Base-by-base conservation (phyloP, 768 basidiomycete species). In the Mycena venus region DNA sequence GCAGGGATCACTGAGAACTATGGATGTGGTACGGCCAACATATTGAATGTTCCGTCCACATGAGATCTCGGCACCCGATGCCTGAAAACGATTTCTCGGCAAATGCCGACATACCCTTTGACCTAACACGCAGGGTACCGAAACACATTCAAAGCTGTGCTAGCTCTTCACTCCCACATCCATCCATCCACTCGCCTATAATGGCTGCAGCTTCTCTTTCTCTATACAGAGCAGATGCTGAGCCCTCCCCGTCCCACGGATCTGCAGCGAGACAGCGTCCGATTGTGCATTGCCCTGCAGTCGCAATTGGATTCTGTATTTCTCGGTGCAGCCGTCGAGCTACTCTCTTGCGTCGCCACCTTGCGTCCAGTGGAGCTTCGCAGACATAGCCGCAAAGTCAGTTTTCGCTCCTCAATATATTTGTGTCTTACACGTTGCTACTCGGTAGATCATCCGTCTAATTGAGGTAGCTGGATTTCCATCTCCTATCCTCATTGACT, bases 241-340 rank as follows among this genome's bases (percentile, higher is more conserved):
- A 63, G 19, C 32, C 49, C 32, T n/a, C n/a, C 12, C 36, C 3
- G 27, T 47, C 62, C 25, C n/a, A 17, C 65, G 63, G 56, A 74
- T 42, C 55, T 74, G 6, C 68, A 66, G 19, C 32, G 14, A 6
- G 58, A 59, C 32, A 68, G 47, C 63, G 73, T 74, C 68, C 68
- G 56, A 51, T 70, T 74, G 58, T 74, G 68, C 47, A 74, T 74
- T 58, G 73, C 73, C 47, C 31, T 74, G 53, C 73, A 74, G 44
- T 65, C 68, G n/a, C 19, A 74, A 53, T 60, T 53, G 51, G 66
- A 65, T 70, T 23, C 58, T 17, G 34, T 23, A 3, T 74, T 74
- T 29, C 68, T 74, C 49, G 36, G 44, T 15, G 73, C 73, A 36
- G 68, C 68, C 55, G 42, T 29, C 19, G 63, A 74, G 25, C 73